These are phyloP conservation scores for Lactifluus piperatus DNA, from an alignment of 768 basidiomycete genomes.

Conservation along the genomic window DNA sequence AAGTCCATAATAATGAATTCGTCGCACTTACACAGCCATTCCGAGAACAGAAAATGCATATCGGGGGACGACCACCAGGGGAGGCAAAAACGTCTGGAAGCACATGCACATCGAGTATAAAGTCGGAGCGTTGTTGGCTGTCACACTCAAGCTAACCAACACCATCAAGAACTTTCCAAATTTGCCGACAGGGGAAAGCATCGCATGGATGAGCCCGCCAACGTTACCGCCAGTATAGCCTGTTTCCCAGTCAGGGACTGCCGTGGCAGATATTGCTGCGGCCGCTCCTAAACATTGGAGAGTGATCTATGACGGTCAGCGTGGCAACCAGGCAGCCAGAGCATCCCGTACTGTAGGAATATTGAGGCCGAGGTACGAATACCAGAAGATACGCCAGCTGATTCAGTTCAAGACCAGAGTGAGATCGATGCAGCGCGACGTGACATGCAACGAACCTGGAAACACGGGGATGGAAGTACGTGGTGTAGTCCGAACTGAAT, in stretches of 20 bases:
- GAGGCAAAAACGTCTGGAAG: conserved; percentile 61
- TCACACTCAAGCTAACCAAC: conserved; percentile 65
- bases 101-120: conserved; percentile 76
- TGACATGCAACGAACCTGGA: conserved; percentile 36
- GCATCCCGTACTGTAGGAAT: conserved; percentile 42
- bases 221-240: conserved; percentile 47
- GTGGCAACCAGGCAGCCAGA: conserved; percentile 1
- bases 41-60: conserved; percentile 62
- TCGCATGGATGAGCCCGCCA: conserved; percentile 55
- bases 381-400: conserved; percentile 54
- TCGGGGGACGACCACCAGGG: conserved; percentile 49
- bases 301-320: conserved; percentile 24
- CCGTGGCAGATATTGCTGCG: conserved; percentile 47
- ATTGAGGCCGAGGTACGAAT: conserved; percentile 57
- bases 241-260: conserved; percentile 44
- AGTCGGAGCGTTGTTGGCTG: conserved; percentile 73
- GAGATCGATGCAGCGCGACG: background rate
- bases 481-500: conserved; percentile 66
- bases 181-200: conserved; percentile 49
- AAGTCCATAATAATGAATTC: background rate
- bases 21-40: conserved; percentile 48
- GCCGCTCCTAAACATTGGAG: conserved; percentile 60
- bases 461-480: conserved; percentile 51
- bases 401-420: background rate
- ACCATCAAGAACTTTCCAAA: conserved; percentile 70